phyloP scores from a whole-genome alignment of 768 basidiomycete genomes.

The Coprinopsis sp. region DNA sequence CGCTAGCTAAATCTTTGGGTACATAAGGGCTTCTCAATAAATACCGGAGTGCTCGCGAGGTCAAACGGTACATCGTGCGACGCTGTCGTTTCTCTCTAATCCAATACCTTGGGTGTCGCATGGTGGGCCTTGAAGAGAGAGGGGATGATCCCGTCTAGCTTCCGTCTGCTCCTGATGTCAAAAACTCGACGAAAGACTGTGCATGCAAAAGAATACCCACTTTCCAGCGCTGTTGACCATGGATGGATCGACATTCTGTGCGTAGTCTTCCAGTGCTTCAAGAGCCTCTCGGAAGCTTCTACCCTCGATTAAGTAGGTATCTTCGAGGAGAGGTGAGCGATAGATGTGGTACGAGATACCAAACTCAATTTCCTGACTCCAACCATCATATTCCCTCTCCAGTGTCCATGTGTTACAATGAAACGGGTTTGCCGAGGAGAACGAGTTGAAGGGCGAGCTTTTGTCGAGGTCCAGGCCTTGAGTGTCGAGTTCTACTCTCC shows the following conservation, averaged over 20 bases:
- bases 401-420: background rate
- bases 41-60: too few relatives aligned
- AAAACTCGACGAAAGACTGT: too few relatives aligned
- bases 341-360: background rate
- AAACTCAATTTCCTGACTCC: background rate
- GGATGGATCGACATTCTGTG: background rate
- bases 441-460: background rate
- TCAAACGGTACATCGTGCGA: too few relatives aligned
- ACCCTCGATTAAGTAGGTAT: background rate
- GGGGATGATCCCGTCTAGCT: too few relatives aligned
- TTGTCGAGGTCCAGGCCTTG: background rate
- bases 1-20: too few relatives aligned
- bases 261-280: background rate
- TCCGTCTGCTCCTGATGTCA: too few relatives aligned
- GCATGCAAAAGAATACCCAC: too few relatives aligned
- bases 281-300: background rate
- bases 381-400: background rate
- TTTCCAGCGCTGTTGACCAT: too few relatives aligned
- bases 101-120: too few relatives aligned
- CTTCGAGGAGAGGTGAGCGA: background rate
- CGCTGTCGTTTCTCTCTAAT: too few relatives aligned
- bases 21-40: too few relatives aligned
- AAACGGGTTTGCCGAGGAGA: background rate
- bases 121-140: too few relatives aligned
- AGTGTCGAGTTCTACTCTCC: background rate